Conservation (phyloP, 352 stramenopile species). For the Phytophthora brassicae region DNA sequence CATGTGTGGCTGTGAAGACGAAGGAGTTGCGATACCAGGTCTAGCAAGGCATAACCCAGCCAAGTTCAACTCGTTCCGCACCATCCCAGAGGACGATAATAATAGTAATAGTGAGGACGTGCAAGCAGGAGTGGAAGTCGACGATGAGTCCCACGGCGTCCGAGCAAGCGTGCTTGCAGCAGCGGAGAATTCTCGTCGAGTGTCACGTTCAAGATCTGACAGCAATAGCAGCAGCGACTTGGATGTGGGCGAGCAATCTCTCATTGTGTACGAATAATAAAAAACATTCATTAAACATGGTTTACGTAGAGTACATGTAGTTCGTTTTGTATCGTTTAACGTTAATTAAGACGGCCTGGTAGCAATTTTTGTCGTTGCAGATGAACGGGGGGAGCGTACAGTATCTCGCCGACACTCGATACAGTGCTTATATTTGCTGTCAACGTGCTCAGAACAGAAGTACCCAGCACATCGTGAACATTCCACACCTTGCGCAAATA, state of each 20-base stretch:
- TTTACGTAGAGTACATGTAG: background rate
- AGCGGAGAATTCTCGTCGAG: conserved; percentile 27
- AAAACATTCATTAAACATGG: background rate
- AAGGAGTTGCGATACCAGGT: conserved; percentile 76
- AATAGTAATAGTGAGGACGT: conserved; percentile 36
- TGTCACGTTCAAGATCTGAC: conserved; percentile 18
- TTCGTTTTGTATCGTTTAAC: background rate
- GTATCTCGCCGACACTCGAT: conserved; percentile 32
- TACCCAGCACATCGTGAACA: conserved; percentile 52
- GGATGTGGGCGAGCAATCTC: conserved; percentile 35
- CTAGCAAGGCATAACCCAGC: conserved; percentile 71
- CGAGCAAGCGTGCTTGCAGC: conserved; percentile 25
- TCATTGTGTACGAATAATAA: conserved; percentile 38
- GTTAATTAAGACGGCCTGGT: conserved; percentile 20
- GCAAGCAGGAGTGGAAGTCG: conserved; percentile 27
- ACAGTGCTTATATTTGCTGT: conserved; percentile 42
- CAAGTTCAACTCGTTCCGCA: conserved; percentile 86
- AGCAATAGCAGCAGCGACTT: conserved; percentile 31
- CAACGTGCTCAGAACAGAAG: conserved; percentile 61
- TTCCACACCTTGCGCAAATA: conserved; percentile 58
- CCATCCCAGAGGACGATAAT: conserved; percentile 47
- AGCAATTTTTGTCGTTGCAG: conserved; percentile 3
- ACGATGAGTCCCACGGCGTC: conserved; percentile 4
- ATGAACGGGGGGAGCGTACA: conserved; percentile 13
- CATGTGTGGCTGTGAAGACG: conserved; percentile 47